These are phyloP conservation scores for Yamadazyma buinensis DNA, from an alignment of 1,139 yeast species.

Conservation along the genomic window DNA sequence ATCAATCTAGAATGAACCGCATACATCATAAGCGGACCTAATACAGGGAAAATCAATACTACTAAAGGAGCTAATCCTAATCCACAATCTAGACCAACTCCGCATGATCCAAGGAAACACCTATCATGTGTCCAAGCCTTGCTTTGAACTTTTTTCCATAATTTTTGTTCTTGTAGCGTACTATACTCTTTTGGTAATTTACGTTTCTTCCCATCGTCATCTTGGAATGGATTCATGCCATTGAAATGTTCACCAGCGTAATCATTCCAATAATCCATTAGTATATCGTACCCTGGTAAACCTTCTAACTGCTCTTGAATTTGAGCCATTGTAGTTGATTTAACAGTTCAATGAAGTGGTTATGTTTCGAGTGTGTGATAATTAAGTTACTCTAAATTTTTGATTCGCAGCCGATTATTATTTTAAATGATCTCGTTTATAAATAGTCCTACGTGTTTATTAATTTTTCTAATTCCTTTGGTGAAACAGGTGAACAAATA, in stretches of 20 bases:
- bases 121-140: constrained; percentile 86
- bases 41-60: constrained; percentile 60
- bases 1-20: constrained; percentile 68
- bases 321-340: constrained; percentile 12
- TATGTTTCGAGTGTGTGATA: too few relatives aligned
- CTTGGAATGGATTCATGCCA: constrained; percentile 69
- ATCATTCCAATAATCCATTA: constrained; percentile 57
- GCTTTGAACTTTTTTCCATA: constrained; percentile 69
- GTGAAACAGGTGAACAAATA: constrained; percentile 24
- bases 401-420: too few relatives aligned
- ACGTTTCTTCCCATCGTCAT: constrained; percentile 52
- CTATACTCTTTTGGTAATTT: constrained; percentile 53
- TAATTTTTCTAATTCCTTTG: constrained; percentile 6
- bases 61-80: constrained; percentile 72
- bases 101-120: constrained; percentile 73
- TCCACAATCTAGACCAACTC: constrained; percentile 68
- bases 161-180: constrained; percentile 57
- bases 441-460: too few relatives aligned
- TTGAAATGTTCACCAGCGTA: constrained; percentile 62
- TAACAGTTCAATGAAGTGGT: background rate
- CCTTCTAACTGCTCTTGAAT: constrained; percentile 40
- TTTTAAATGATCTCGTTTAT: too few relatives aligned
- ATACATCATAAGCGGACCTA: constrained; percentile 83
- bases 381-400: too few relatives aligned
- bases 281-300: constrained; percentile 55